These are phyloP conservation scores for Tuber umbilicatum DNA, from an alignment of 495 filamentous ascomycete genomes.

Conservation along the genomic window DNA sequence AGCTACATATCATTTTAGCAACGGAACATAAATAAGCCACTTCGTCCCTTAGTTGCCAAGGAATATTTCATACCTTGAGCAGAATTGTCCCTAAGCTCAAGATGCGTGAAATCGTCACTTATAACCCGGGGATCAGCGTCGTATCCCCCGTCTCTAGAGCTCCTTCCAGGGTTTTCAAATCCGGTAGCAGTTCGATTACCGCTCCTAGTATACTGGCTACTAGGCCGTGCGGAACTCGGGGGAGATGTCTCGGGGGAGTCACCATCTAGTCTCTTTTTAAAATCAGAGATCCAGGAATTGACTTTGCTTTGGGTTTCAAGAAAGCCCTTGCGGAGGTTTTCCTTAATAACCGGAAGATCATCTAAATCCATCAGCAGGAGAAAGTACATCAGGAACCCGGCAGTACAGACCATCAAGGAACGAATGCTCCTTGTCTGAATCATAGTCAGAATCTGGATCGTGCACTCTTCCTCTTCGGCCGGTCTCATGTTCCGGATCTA, in stretches of 20 bases:
- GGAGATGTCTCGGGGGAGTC: slow-evolving; percentile 46
- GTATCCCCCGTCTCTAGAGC: slow-evolving; percentile 72
- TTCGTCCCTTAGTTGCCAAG: slow-evolving; percentile 11
- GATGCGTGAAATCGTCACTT: slow-evolving; percentile 81
- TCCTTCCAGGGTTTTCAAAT: slow-evolving; percentile 48
- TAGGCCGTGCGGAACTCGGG: slow-evolving; percentile 26
- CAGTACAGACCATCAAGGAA: slow-evolving; percentile 70
- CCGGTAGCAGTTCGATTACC: slow-evolving; percentile 10
- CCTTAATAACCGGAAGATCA: slow-evolving; percentile 85
- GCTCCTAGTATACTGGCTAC: slow-evolving; percentile 32
- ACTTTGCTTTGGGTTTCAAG: slow-evolving; percentile 87
- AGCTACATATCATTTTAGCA: slow-evolving; percentile 11
- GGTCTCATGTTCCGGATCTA: neutral
- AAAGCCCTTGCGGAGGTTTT: slow-evolving; percentile 92
- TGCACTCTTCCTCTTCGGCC: neutral
- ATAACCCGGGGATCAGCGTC: slow-evolving; percentile 92
- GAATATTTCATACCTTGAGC: slow-evolving; percentile 53
- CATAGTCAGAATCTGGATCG: slow-evolving; percentile 47
- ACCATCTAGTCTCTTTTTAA: slow-evolving; percentile 88
- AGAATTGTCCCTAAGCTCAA: slow-evolving; percentile 69
- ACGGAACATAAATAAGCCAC: slow-evolving; percentile 15
- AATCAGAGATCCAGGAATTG: slow-evolving; percentile 80
- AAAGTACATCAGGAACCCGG: slow-evolving; percentile 12
- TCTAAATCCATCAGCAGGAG: slow-evolving; percentile 48
- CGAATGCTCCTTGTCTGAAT: slow-evolving; percentile 65